These are phyloP conservation scores for Vicia sativa DNA, from an alignment of 306 rosid species.

Conservation along the genomic window DNA sequence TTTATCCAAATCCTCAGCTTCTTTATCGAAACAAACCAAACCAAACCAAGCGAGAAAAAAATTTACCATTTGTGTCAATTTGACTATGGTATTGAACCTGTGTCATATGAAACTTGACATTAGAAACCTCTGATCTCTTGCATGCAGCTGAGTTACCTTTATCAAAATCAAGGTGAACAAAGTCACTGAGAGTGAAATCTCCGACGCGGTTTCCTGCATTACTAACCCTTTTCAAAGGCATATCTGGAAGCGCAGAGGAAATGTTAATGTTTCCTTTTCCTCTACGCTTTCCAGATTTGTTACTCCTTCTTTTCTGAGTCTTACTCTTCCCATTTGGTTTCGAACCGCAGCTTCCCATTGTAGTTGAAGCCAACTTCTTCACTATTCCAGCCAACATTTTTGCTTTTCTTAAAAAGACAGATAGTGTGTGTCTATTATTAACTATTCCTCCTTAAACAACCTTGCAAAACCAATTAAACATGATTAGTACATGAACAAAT, in stretches of 20 bases:
- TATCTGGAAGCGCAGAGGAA: conserved; percentile 47
- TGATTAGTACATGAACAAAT: background rate
- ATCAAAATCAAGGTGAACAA: conserved; percentile 66
- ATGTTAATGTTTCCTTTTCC: conserved; percentile 51
- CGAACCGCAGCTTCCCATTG: conserved; percentile 80
- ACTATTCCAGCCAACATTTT: conserved; percentile 43
- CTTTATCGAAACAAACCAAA: conserved; percentile 8
- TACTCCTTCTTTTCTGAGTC: conserved; percentile 32
- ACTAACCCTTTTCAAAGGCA: conserved; percentile 46
- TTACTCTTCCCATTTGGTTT: conserved; percentile 44
- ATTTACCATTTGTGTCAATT: conserved; percentile 61
- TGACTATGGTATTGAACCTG: conserved; percentile 78
- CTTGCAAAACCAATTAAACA: conserved; percentile 9
- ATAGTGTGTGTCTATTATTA: conserved; percentile 12
- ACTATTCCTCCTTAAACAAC: conserved; percentile 26
- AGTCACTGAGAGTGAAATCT: conserved; percentile 57
- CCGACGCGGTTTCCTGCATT: conserved; percentile 53
- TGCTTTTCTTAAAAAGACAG: background rate
- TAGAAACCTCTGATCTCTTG: conserved; percentile 74
- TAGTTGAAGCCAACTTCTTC: conserved; percentile 27
- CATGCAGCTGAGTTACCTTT: conserved; percentile 59
- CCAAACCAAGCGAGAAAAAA: background rate
- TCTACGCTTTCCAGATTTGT: conserved; percentile 46
- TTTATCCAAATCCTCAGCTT: conserved; percentile 1
- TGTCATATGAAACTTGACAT: conserved; percentile 64